A percentile compares a stretch with the other conserved stretches of the same genome.
phyloP scores from a whole-genome alignment of 768 basidiomycete genomes.

The Mycena metata region DNA sequence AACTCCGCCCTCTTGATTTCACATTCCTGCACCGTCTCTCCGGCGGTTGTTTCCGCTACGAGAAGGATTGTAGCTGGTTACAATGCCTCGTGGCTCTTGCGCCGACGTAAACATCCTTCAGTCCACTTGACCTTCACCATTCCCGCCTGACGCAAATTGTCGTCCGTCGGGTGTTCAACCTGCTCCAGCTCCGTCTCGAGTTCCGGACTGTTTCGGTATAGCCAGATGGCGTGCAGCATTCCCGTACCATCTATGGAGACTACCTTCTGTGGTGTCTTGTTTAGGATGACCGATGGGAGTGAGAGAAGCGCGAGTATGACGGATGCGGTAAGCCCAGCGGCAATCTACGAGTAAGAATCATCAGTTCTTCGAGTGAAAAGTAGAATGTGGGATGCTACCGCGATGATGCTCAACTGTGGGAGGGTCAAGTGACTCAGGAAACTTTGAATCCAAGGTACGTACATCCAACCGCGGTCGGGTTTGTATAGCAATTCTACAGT shows the following conservation, averaged over 20 bases:
- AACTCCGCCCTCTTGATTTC: too few species aligned
- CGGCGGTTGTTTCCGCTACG: too few species aligned
- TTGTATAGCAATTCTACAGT: too few species aligned
- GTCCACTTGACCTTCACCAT: not conserved
- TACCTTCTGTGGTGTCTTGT: too few species aligned
- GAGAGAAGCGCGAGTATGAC: not conserved
- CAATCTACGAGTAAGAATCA: not conserved
- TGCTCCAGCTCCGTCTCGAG: constrained; percentile 5
- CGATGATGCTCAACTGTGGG: constrained; percentile 13
- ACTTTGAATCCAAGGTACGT: not conserved
- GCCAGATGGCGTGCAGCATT: constrained; percentile 1
- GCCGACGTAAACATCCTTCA: too few species aligned
- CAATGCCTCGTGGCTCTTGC: too few species aligned
- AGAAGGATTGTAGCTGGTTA: too few species aligned
- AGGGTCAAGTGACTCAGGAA: not conserved
- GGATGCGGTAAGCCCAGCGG: not conserved
- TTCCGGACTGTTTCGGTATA: not conserved
- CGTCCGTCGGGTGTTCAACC: not conserved
- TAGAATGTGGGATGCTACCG: not conserved
- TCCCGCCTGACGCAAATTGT: not conserved
- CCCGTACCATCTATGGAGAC: not conserved
- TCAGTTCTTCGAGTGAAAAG: not conserved
- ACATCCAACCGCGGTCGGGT: constrained; percentile 9
- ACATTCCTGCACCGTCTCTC: too few species aligned
- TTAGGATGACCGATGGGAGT: constrained; percentile 1